Evolutionary conservation across 257 asterid genomes (phyloP).

Genomic region (Jacaranda copaia): DNA sequence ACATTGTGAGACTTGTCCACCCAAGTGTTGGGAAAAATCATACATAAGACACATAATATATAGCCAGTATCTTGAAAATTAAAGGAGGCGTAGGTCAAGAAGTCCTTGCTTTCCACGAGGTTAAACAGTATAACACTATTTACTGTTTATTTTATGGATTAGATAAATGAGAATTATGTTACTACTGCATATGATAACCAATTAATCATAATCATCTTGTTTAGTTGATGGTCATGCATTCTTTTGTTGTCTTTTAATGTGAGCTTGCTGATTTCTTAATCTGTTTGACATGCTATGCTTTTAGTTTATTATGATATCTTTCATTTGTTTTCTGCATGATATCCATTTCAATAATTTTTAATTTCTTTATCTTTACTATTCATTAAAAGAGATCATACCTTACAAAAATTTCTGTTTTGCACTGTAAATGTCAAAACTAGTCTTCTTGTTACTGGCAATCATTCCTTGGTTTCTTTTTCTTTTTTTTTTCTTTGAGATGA

Average conservation of each 20-base stretch:
- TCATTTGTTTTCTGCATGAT: background rate
- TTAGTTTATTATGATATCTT: background rate
- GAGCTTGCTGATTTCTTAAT: background rate
- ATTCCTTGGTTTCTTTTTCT: background rate
- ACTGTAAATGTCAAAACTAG: background rate
- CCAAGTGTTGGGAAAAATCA: background rate
- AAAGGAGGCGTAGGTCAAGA: background rate
- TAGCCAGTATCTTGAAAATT: background rate
- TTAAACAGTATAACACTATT: background rate
- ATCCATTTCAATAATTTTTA: background rate
- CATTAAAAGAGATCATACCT: background rate
- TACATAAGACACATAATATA: background rate
- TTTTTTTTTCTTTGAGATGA: background rate
- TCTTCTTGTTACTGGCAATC: background rate
- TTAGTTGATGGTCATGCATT: background rate
- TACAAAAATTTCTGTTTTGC: background rate
- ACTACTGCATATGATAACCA: too few species aligned
- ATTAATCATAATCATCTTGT: background rate
- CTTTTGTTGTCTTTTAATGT: background rate
- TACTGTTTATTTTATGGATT: background rate
- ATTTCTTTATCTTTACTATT: background rate
- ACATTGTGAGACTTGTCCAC: background rate
- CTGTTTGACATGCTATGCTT: background rate
- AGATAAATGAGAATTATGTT: background rate
- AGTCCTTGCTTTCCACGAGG: background rate